Evolutionary conservation across 2,329 filamentous ascomycete genomes (phyloP).

Genomic region (Tolypocladium sp.): DNA sequence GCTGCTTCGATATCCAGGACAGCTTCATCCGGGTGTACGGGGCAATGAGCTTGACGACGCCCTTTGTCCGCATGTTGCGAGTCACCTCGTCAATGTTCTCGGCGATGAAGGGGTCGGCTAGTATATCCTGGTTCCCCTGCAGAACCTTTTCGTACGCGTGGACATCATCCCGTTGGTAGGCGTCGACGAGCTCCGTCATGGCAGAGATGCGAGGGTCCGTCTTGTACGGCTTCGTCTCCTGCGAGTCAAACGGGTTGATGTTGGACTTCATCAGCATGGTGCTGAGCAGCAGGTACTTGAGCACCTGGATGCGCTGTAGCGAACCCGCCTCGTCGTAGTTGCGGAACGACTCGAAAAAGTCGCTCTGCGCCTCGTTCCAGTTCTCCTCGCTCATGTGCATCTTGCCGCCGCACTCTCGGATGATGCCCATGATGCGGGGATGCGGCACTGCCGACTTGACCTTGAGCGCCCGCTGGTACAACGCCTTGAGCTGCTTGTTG

Average conservation of each 20-base stretch:
- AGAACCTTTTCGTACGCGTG: slow-evolving; percentile 83
- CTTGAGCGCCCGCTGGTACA: slow-evolving; percentile 85
- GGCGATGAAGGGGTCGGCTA: slow-evolving; percentile 90
- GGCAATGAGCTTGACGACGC: slow-evolving; percentile 83
- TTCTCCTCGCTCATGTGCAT: slow-evolving; percentile 99
- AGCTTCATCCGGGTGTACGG: slow-evolving; percentile 92
- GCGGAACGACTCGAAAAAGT: slow-evolving; percentile 97
- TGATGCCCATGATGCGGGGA: slow-evolving; percentile 98
- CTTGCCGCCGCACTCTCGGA: slow-evolving; percentile 96
- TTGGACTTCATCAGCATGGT: slow-evolving; percentile 98
- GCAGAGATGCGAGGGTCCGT: slow-evolving; percentile 89
- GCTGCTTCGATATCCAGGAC: slow-evolving; percentile 75
- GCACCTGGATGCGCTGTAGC: slow-evolving; percentile 88
- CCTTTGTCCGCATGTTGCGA: slow-evolving; percentile 95
- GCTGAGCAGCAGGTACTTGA: slow-evolving; percentile 92
- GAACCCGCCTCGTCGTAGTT: slow-evolving; percentile 98
- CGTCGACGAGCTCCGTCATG: slow-evolving; percentile 95
- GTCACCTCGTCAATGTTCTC: slow-evolving; percentile 99
- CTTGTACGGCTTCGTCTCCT: slow-evolving; percentile 97
- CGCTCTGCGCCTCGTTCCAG: slow-evolving; percentile 92
- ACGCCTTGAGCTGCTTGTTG: slow-evolving; percentile 89
- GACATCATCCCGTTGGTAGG: slow-evolving; percentile 93
- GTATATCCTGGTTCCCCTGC: slow-evolving; percentile 77
- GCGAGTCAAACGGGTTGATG: slow-evolving; percentile 98
- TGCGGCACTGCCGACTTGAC: slow-evolving; percentile 96